Evolutionary conservation across 1,139 yeast genomes (phyloP).

Genomic region (Suhomyces choctaworum): DNA sequence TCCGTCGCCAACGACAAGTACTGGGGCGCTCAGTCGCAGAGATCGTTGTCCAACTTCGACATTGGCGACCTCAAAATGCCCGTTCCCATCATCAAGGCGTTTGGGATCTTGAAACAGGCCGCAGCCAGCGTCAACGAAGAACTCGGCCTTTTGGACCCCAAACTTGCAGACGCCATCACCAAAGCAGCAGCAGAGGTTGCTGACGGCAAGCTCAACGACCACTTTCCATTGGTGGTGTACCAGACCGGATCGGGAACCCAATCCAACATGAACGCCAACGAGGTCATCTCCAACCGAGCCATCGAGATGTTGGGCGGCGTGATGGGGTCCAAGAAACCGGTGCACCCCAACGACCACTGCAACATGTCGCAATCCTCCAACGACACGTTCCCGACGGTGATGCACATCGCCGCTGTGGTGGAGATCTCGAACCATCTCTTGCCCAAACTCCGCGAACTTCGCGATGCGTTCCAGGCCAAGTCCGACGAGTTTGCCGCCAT

Average conservation of each 20-base stretch:
- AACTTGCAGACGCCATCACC: conserved; percentile 80
- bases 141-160: conserved; percentile 79
- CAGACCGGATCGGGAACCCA: conserved; percentile 99
- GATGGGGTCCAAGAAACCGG: conserved; percentile 88
- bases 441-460: conserved; percentile 76
- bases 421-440: conserved; percentile 75
- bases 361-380: conserved; percentile 98
- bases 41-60: conserved; percentile 89
- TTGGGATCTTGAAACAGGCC: conserved; percentile 91
- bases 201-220: conserved; percentile 87
- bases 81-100: conserved; percentile 83
- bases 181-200: conserved; percentile 94
- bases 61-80: conserved; percentile 92
- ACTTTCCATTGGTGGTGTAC: conserved; percentile 96
- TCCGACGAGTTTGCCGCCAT: conserved; percentile 80
- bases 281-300: conserved; percentile 96
- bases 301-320: conserved; percentile 92
- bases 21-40: conserved; percentile 99
- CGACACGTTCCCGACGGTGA: conserved; percentile 98
- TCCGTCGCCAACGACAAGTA: conserved; percentile 82
- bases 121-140: conserved; percentile 89
- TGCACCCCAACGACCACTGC: conserved; percentile 98
- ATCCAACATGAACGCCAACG: conserved; percentile 98
- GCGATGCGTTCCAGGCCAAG: conserved; percentile 74
- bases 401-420: conserved; percentile 98